These are phyloP conservation scores for Tetrahymena malaccensis DNA, from an alignment of 73 alveolate genomes.

Conservation along the genomic window DNA sequence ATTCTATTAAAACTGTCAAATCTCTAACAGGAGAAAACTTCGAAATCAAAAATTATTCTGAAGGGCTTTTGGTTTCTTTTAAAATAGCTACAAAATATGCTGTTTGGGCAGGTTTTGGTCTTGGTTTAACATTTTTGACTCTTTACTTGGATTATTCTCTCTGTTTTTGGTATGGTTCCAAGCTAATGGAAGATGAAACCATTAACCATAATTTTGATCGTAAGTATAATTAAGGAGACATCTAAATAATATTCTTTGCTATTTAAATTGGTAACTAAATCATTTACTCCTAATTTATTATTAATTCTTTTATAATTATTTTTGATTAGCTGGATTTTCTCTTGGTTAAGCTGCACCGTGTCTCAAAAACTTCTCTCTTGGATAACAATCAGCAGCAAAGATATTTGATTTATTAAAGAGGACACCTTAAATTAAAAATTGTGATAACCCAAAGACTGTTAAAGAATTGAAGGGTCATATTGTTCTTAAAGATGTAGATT, in stretches of 20 bases:
- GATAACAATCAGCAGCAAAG: conserved; percentile 33
- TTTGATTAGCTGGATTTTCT: conserved; percentile 39
- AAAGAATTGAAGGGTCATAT: conserved; percentile 20
- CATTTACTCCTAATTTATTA: neutral
- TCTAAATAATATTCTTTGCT: conserved; percentile 47
- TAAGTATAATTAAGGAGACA: conserved; percentile 51
- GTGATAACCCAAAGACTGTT: neutral
- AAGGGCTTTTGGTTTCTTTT: neutral
- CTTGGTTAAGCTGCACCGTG: conserved; percentile 59
- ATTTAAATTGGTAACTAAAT: neutral
- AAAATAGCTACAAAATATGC: neutral
- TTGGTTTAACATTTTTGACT: conserved; percentile 20
- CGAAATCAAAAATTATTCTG: neutral
- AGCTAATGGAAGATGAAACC: conserved; percentile 19
- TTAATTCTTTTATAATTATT: neutral
- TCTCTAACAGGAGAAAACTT: conserved; percentile 1
- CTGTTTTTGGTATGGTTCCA: conserved; percentile 43
- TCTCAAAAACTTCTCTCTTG: conserved; percentile 54
- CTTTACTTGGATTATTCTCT: conserved; percentile 28
- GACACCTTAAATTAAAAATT: neutral
- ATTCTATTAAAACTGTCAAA: conserved; percentile 60
- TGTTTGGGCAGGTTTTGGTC: neutral
- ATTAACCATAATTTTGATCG: conserved; percentile 5
- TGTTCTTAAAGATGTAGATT: conserved; percentile 6
- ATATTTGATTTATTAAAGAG: conserved; percentile 24